A percentile compares a stretch with the other conserved stretches of the same genome.
phyloP scores from a whole-genome alignment of 805 yeast species.

The Candida andamanensis region DNA sequence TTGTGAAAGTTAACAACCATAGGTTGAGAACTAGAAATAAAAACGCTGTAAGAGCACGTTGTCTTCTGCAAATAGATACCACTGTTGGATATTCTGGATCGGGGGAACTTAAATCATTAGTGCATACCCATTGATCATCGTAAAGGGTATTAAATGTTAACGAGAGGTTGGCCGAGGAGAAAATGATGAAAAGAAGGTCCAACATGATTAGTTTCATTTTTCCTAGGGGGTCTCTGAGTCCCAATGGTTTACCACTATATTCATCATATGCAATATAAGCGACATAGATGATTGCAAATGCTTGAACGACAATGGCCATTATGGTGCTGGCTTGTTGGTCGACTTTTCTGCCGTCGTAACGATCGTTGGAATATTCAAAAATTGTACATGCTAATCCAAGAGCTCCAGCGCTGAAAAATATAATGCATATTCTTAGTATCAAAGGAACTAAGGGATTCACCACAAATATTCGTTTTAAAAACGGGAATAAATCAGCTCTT shows the following conservation, averaged over 20 bases:
- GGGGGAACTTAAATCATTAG: conserved; percentile 23
- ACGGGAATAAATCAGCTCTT: conserved; percentile 60
- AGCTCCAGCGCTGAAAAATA: conserved; percentile 57
- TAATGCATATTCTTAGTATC: conserved; percentile 50
- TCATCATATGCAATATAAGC: conserved; percentile 86
- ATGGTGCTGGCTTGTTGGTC: conserved; percentile 84
- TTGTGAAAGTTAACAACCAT: conserved; percentile 84
- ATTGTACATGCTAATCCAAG: conserved; percentile 67
- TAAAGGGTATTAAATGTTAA: conserved; percentile 78
- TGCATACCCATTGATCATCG: conserved; percentile 78
- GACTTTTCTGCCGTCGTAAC: conserved; percentile 34
- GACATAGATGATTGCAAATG: conserved; percentile 71
- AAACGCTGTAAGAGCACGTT: conserved; percentile 72
- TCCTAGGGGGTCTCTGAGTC: conserved; percentile 77
- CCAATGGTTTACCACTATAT: conserved; percentile 86
- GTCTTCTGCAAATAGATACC: conserved; percentile 66
- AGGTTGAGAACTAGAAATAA: conserved; percentile 66
- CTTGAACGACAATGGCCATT: conserved; percentile 85
- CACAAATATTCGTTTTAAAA: conserved; percentile 52
- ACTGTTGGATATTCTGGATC: conserved; percentile 23
- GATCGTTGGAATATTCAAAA: conserved; percentile 33
- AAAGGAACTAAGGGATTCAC: conserved; percentile 81
- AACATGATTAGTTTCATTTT: conserved; percentile 77
- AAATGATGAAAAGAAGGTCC: conserved; percentile 82
- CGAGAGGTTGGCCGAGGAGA: conserved; percentile 82